These are phyloP conservation scores for Trypethelium eluteriae DNA, from an alignment of 495 filamentous ascomycete genomes.

Conservation along the genomic window DNA sequence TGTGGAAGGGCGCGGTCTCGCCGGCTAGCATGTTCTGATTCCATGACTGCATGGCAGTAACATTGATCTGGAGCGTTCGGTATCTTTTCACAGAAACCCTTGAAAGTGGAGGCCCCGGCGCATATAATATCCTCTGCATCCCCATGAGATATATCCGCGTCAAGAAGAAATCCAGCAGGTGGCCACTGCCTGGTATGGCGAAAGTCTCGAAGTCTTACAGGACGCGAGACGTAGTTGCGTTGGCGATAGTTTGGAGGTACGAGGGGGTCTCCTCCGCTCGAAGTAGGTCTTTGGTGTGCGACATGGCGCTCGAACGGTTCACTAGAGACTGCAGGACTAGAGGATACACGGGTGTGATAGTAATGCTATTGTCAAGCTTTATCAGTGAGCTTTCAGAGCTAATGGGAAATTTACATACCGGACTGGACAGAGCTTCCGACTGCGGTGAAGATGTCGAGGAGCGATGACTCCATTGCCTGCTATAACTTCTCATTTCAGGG, in stretches of 20 bases:
- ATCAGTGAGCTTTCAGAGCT: background rate
- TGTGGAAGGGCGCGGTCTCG: slow-evolving; percentile 28
- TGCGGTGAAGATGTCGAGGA: slow-evolving; percentile 5
- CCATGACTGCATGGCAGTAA: slow-evolving; percentile 32
- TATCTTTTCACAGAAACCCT: slow-evolving; percentile 32
- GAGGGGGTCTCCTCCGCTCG: background rate
- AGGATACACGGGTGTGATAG: background rate
- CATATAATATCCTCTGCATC: slow-evolving; percentile 33
- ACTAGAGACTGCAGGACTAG: background rate
- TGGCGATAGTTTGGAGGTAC: background rate
- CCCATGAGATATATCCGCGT: slow-evolving; percentile 22
- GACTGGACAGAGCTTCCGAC: background rate
- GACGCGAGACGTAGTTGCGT: background rate
- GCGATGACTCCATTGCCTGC: background rate
- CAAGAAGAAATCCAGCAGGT: slow-evolving; percentile 24
- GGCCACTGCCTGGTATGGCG: slow-evolving; percentile 25
- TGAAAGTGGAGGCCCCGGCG: slow-evolving; percentile 32
- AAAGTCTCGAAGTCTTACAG: slow-evolving; percentile 7
- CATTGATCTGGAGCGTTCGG: slow-evolving; percentile 25
- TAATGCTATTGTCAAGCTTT: background rate
- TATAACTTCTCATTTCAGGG: background rate
- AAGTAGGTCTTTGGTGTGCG: background rate
- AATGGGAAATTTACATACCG: background rate
- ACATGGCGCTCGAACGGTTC: background rate
- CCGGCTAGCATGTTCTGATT: slow-evolving; percentile 23